A percentile compares a stretch with the other conserved stretches of the same genome.
Conservation (phyloP, 1,139 yeast genomes). For the Ogataea hybrid region DNA sequence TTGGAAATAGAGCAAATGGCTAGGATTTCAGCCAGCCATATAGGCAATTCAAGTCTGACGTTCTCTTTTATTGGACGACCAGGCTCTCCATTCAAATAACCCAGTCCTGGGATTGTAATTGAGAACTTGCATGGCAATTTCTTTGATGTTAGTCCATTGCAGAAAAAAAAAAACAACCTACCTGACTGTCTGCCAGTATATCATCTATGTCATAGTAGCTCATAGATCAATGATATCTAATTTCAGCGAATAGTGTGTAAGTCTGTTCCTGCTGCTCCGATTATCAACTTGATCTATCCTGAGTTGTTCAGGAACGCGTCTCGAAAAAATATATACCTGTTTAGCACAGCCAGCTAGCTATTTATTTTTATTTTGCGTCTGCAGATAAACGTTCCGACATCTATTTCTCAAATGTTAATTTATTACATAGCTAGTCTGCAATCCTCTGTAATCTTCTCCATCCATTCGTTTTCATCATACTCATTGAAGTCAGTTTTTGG, state of each 20-base stretch:
- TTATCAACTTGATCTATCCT: not conserved
- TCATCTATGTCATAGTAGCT: slow-evolving; percentile 84
- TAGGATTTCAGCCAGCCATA: slow-evolving; percentile 84
- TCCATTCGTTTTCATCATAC: slow-evolving; percentile 4
- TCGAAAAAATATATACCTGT: not conserved
- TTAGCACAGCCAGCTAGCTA: too few relatives aligned
- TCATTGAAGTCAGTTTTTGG: not conserved
- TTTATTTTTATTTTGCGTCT: too few relatives aligned
- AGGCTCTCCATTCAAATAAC: slow-evolving; percentile 82
- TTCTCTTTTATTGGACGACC: slow-evolving; percentile 62
- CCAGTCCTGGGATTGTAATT: slow-evolving; percentile 77
- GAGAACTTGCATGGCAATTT: slow-evolving; percentile 79
- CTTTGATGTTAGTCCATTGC: slow-evolving; percentile 31
- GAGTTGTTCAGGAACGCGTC: not conserved
- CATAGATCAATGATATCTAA: slow-evolving; percentile 14
- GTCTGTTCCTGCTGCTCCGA: not conserved
- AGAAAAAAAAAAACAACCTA: slow-evolving; percentile 23
- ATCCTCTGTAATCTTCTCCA: not conserved
- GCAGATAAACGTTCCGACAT: too few relatives aligned
- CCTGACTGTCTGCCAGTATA: slow-evolving; percentile 69
- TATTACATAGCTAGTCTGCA: not conserved
- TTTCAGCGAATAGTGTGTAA: not conserved
- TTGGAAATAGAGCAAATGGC: slow-evolving; percentile 48
- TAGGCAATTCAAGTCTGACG: slow-evolving; percentile 74
- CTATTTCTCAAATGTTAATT: too few relatives aligned